Evolutionary conservation across 1,284 basidiomycete genomes (phyloP).

Genomic region (Cryptococcus sp.): DNA sequence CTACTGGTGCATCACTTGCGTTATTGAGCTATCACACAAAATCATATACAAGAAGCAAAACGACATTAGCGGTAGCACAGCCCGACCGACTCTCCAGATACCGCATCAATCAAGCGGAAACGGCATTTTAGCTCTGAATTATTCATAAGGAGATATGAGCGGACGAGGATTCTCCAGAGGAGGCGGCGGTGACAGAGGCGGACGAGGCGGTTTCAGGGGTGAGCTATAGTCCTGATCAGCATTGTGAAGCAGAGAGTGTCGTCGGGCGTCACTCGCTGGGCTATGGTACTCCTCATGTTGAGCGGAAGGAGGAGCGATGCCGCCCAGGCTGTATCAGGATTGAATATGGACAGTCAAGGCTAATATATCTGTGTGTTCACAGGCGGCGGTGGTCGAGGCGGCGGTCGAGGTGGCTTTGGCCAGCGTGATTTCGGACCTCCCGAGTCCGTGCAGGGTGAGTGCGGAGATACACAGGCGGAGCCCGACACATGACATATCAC

Average conservation of each 20-base stretch:
- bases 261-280: background rate
- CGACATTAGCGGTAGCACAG: background rate
- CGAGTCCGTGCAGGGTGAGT: constrained; percentile 74
- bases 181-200: constrained; percentile 18
- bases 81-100: background rate
- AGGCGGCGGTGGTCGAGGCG: constrained; percentile 58
- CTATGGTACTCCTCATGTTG: too few species aligned
- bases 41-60: too few species aligned
- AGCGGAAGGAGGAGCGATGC: constrained; percentile 27
- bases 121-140: background rate
- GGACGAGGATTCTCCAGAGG: constrained; percentile 24
- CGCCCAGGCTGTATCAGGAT: background rate
- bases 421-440: constrained; percentile 78
- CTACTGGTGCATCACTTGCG: too few species aligned
- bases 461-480: background rate
- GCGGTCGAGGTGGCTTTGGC: constrained; percentile 62
- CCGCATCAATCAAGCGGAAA: background rate
- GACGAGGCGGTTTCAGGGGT: constrained; percentile 19
- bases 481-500: background rate
- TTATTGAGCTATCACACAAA: too few species aligned
- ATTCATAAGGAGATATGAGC: constrained; percentile 14
- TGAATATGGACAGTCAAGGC: background rate
- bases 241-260: constrained; percentile 33
- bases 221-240: background rate
- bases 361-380: background rate